Base-by-base conservation (phyloP, 2,329 filamentous ascomycete species). In the Colletotrichum acutatum region DNA sequence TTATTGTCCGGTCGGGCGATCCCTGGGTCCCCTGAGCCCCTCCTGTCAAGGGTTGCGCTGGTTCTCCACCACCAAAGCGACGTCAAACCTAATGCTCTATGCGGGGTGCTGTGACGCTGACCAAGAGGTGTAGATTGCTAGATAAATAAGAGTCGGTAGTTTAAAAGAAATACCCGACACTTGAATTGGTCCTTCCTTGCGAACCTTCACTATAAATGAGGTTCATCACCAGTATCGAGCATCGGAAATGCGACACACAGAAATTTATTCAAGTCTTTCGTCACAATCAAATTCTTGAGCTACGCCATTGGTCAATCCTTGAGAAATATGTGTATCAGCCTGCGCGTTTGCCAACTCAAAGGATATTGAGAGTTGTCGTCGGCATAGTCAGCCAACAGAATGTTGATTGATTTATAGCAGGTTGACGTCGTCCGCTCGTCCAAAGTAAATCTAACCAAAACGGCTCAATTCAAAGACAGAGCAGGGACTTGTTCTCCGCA, bases 401-500 rank as follows among this genome's bases (percentile, higher is more conserved):
- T 46, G 66, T 56, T 68, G 26, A 67, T 57, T 52, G 34, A 28
- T 30, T 66, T 2, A 32, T 56, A 67, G 26, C 67, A 68, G 59
- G n/a, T 62, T 75, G 74, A 75, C 70, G 62, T 73, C 74, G 7
- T 71, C 68, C 70, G 72, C 12, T 46, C 42, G 53, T 64, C 73
- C 66, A 65, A 28, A 66, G 49, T 78, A 80, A 78, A 79, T 78
- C 77, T 68, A 78, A 75, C 83, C 89, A 90, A 90, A 86, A 90
- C 89, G 89, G 83, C 78, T 78, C 76, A 73, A 78, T 80, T 82
- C 83, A 83, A 80, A 83, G 84, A 82, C 77, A 77, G 80, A 80
- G 78, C 77, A 81, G 83, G 83, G 84, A 82, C 79, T 90, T 84
- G 71, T 89, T 98, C 88, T 98, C 88, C 94, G 95, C 95, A 97